phyloP scores from a whole-genome alignment of 371 early-diverging fungal species.

The Mycotypha africana region DNA sequence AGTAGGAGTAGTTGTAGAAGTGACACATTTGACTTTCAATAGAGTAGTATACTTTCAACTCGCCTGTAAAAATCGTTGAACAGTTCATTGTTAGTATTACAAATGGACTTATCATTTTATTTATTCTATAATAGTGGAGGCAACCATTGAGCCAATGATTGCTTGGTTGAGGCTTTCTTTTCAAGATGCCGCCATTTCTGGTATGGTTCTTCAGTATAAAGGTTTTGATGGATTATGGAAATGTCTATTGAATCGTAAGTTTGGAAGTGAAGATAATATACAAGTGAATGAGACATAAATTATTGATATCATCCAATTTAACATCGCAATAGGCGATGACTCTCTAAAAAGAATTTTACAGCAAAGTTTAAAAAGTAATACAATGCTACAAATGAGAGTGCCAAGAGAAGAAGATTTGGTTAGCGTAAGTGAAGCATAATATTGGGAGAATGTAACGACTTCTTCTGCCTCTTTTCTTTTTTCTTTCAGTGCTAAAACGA shows the following conservation, averaged over 20 bases:
- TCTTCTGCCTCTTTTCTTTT: too few species aligned
- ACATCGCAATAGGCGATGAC: constrained; percentile 12
- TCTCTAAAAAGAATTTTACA: constrained; percentile 23
- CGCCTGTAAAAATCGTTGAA: constrained; percentile 37
- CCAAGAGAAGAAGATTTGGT: constrained; percentile 27
- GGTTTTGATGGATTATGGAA: constrained; percentile 33
- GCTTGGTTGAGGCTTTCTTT: constrained; percentile 41
- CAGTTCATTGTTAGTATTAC: not conserved
- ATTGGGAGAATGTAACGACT: not conserved
- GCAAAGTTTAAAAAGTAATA: constrained; percentile 21
- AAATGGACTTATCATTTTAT: not conserved
- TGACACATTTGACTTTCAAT: constrained; percentile 36
- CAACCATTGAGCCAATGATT: constrained; percentile 47
- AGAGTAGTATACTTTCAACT: constrained; percentile 42
- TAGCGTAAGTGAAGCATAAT: constrained; percentile 21
- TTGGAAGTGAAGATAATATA: not conserved
- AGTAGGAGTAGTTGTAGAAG: constrained; percentile 39
- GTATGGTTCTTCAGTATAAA: constrained; percentile 37
- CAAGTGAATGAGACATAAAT: not conserved
- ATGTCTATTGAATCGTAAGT: constrained; percentile 29
- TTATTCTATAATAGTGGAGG: constrained; percentile 43
- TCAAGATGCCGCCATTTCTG: constrained; percentile 39
- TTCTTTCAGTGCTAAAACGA: not conserved
- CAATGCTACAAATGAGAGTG: constrained; percentile 27
- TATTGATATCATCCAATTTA: not conserved